These are phyloP conservation scores for Byssochlamys sp. DNA, from an alignment of 2,329 filamentous ascomycete genomes.

Conservation along the genomic window DNA sequence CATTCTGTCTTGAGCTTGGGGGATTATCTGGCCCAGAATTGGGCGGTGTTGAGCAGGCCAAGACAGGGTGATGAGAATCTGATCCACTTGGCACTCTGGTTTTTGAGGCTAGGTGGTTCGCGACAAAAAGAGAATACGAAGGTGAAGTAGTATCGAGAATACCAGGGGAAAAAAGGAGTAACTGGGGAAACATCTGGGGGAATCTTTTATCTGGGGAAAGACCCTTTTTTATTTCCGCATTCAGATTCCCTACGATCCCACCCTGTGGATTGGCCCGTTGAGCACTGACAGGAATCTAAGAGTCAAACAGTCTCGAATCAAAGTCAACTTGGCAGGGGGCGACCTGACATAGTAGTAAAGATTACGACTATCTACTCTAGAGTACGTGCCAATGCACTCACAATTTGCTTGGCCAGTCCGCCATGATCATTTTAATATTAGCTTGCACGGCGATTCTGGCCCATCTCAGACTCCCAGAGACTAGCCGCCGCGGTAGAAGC, in stretches of 20 bases:
- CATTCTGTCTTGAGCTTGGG: not conserved
- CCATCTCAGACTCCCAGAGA: not conserved
- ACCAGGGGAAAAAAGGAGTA: not conserved
- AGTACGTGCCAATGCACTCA: not conserved
- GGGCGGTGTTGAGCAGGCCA: not conserved
- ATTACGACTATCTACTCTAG: too few species aligned
- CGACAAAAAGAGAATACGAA: not conserved
- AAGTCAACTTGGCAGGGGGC: not conserved
- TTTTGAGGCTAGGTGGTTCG: not conserved
- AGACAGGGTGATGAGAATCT: not conserved
- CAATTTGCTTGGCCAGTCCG: not conserved
- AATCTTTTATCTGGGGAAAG: not conserved
- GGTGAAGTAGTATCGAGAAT: not conserved
- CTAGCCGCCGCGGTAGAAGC: not conserved
- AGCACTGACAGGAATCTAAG: not conserved
- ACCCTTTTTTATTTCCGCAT: not conserved
- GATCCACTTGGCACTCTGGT: not conserved
- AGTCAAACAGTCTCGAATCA: not conserved
- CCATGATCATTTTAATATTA: not conserved
- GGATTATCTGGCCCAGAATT: not conserved
- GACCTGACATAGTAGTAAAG: too few species aligned
- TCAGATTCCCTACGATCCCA: not conserved
- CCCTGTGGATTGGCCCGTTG: not conserved
- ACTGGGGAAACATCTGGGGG: not conserved
- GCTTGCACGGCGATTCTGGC: not conserved